Percentiles rank a stretch among this genome's conserved stretches.
phyloP scores from a whole-genome alignment of 2,329 filamentous ascomycete species.

The Aspergillus fumigatus region DNA sequence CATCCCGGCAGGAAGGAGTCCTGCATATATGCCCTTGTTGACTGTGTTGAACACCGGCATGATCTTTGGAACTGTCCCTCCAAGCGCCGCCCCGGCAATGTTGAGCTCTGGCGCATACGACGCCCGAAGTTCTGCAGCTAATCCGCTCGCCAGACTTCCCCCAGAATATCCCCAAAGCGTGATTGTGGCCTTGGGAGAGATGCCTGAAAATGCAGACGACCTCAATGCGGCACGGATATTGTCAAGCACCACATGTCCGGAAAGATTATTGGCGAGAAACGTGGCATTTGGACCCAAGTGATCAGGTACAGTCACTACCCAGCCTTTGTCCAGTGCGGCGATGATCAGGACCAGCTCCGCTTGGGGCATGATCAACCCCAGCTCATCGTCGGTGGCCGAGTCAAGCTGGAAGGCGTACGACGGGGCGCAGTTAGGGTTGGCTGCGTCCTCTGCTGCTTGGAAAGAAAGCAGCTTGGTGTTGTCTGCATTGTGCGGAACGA shows the following conservation, averaged over 20 bases:
- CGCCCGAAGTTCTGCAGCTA: conserved; percentile 14
- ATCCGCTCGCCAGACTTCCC: conserved; percentile 38
- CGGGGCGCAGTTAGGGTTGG: conserved; percentile 23
- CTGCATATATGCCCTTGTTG: conserved; percentile 30
- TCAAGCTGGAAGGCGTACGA: conserved; percentile 32
- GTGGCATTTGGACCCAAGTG: conserved; percentile 43
- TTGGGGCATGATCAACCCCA: conserved; percentile 30
- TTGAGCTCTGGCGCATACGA: conserved; percentile 15
- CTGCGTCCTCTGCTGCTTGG: conserved; percentile 33
- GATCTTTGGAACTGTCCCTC: conserved; percentile 45
- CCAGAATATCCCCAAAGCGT: conserved; percentile 56
- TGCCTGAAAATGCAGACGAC: conserved; percentile 23
- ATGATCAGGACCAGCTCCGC: conserved; percentile 29
- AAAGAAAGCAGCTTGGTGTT: conserved; percentile 38
- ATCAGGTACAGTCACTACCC: conserved; percentile 48
- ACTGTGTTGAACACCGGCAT: conserved; percentile 32
- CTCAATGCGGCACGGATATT: conserved; percentile 39
- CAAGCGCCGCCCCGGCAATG: conserved; percentile 47
- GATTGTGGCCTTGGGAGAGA: conserved; percentile 30
- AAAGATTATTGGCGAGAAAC: conserved; percentile 39
- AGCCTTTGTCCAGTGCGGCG: conserved; percentile 40
- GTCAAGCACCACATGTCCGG: conserved; percentile 44
- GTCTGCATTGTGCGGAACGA: conserved; percentile 33
- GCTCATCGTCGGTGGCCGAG: conserved; percentile 36
- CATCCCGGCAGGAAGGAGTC: conserved; percentile 32